A percentile compares a stretch with the other conserved stretches of the same genome.
phyloP scores from a whole-genome alignment of 2,329 filamentous ascomycete species.

The Cladobotryum protrusum region DNA sequence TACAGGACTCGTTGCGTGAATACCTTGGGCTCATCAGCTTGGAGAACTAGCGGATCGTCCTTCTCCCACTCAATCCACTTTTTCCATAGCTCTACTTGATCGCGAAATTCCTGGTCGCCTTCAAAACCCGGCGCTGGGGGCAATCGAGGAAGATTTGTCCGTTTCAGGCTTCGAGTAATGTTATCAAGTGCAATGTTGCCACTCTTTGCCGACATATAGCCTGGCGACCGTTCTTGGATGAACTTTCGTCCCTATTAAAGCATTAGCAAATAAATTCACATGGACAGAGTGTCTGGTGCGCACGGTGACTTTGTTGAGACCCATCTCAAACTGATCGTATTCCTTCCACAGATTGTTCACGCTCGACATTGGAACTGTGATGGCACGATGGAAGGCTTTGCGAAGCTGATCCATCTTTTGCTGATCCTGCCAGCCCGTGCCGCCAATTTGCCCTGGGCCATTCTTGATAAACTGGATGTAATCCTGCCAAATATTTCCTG shows the following conservation, averaged over 20 bases:
- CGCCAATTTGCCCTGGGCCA: slow-evolving; percentile 78
- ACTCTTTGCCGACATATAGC: slow-evolving; percentile 93
- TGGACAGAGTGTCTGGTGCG: slow-evolving; percentile 21
- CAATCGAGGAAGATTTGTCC: slow-evolving; percentile 72
- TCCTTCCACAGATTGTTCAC: slow-evolving; percentile 91
- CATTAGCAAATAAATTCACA: slow-evolving; percentile 14
- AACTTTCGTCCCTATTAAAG: slow-evolving; percentile 76
- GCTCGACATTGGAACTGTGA: slow-evolving; percentile 76
- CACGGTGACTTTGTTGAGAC: slow-evolving; percentile 86
- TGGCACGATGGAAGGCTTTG: slow-evolving; percentile 86
- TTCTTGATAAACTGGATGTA: slow-evolving; percentile 91
- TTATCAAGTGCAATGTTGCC: slow-evolving; percentile 89
- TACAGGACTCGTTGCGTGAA: slow-evolving; percentile 79
- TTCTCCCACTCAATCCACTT: slow-evolving; percentile 95
- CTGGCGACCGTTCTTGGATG: slow-evolving; percentile 83
- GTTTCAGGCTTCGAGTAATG: slow-evolving; percentile 67
- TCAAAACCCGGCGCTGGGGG: slow-evolving; percentile 82
- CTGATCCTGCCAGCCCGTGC: slow-evolving; percentile 88
- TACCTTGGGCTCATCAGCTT: slow-evolving; percentile 68
- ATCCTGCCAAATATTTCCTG: slow-evolving; percentile 85
- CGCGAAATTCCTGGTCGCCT: slow-evolving; percentile 74
- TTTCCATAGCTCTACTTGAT: slow-evolving; percentile 86
- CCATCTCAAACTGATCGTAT: slow-evolving; percentile 94
- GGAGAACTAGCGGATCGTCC: slow-evolving; percentile 80
- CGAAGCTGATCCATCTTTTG: slow-evolving; percentile 95